Conservation (phyloP, 2,329 filamentous ascomycete species). For the Fulvia fulva region DNA sequence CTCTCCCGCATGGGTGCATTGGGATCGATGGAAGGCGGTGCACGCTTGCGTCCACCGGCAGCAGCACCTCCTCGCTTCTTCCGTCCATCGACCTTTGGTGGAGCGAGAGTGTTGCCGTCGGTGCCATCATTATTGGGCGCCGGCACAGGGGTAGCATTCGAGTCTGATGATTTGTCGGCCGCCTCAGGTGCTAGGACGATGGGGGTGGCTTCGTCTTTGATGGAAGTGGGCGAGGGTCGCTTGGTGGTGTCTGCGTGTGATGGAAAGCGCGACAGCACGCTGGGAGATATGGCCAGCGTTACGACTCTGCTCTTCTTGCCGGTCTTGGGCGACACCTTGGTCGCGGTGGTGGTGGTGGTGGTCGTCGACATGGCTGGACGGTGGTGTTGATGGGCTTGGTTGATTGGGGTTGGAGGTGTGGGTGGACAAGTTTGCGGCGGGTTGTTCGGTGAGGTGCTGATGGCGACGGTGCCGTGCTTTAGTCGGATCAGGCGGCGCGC, state of each 20-base stretch:
- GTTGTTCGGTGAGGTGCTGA: neutral
- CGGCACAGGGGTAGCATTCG: constrained; percentile 38
- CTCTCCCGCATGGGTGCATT: constrained; percentile 30
- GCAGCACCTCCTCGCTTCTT: constrained; percentile 63
- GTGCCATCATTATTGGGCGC: constrained; percentile 30
- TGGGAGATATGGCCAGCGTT: constrained; percentile 25
- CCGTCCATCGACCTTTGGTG: constrained; percentile 44
- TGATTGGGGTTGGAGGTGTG: neutral
- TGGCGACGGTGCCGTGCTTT: neutral
- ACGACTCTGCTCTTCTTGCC: constrained; percentile 31
- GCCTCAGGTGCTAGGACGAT: constrained; percentile 32
- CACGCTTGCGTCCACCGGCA: constrained; percentile 29
- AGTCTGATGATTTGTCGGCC: constrained; percentile 41
- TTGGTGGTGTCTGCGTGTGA: constrained; percentile 18
- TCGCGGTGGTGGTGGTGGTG: constrained; percentile 23
- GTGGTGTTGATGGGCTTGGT: constrained; percentile 1
- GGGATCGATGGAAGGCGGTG: constrained; percentile 47
- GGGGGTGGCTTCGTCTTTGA: constrained; percentile 37
- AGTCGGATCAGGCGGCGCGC: too few species aligned
- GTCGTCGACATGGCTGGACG: constrained; percentile 15
- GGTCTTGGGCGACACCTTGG: constrained; percentile 22
- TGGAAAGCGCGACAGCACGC: constrained; percentile 28
- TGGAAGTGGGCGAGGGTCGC: constrained; percentile 7
- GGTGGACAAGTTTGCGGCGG: neutral
- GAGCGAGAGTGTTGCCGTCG: constrained; percentile 40